These are phyloP conservation scores for Ricinus communis DNA, from an alignment of 345 rosid genomes.

Conservation along the genomic window DNA sequence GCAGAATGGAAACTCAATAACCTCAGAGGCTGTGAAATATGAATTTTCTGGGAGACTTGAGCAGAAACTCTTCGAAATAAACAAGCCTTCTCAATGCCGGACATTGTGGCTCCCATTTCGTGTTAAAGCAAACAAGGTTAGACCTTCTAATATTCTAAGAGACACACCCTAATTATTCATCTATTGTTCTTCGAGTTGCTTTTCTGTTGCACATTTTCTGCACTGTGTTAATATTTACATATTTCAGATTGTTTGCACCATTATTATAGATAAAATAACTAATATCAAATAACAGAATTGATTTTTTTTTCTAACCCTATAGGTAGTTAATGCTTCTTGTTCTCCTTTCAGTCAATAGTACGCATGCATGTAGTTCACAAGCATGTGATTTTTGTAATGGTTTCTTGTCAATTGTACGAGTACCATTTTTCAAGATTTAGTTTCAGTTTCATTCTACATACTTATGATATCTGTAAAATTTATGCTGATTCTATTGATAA, in stretches of 20 bases:
- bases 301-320: no score
- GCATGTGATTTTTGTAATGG: background rate
- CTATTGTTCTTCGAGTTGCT: background rate
- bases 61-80: slow-evolving; percentile 27
- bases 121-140: slow-evolving; percentile 36
- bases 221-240: background rate
- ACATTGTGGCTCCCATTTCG: slow-evolving; percentile 30
- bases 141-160: background rate
- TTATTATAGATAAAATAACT: no score
- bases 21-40: slow-evolving; percentile 20
- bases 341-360: no score
- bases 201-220: background rate
- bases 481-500: background rate
- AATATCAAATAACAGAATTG: no score
- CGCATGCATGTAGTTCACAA: background rate
- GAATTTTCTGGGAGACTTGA: slow-evolving; percentile 16
- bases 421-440: no score
- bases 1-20: slow-evolving; percentile 27
- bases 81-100: slow-evolving; percentile 31
- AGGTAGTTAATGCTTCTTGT: no score
- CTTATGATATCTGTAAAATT: background rate
- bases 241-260: no score
- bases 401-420: no score
- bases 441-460: background rate
- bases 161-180: background rate